Conservation (phyloP, 768 basidiomycete species). For the Lactifluus piperatus region DNA sequence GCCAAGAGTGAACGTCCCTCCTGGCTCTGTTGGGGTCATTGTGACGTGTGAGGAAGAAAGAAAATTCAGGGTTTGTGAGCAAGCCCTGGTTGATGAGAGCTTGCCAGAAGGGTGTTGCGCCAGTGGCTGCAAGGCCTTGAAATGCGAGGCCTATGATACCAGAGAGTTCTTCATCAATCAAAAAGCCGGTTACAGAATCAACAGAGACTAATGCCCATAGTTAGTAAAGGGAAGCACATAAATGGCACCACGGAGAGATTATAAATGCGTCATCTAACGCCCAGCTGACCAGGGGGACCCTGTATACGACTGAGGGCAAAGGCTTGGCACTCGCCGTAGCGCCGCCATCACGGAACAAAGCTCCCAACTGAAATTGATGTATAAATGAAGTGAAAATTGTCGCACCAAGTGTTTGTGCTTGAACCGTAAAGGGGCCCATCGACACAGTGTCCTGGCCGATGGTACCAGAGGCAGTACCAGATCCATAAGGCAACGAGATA, state of each 20-base stretch:
- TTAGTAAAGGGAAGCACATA: not conserved
- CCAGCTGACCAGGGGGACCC: not conserved
- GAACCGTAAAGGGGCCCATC: too few species aligned
- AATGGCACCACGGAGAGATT: too few species aligned
- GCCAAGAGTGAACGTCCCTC: too few species aligned
- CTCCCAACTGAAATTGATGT: not conserved
- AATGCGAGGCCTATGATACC: constrained; percentile 79
- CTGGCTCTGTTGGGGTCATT: too few species aligned
- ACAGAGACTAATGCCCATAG: constrained; percentile 36
- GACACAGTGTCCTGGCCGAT: constrained; percentile 43
- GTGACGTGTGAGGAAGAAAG: constrained; percentile 62
- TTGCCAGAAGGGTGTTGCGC: constrained; percentile 59
- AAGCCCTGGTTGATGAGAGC: constrained; percentile 34
- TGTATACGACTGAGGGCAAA: not conserved
- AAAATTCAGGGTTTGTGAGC: constrained; percentile 46
- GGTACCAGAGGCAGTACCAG: constrained; percentile 52
- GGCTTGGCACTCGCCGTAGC: too few species aligned
- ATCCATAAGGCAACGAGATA: constrained; percentile 54
- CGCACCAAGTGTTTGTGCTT: constrained; percentile 41
- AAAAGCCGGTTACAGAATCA: constrained; percentile 33
- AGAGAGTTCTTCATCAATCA: constrained; percentile 44
- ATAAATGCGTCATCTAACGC: not conserved
- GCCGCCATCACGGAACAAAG: not conserved
- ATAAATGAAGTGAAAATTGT: not conserved
- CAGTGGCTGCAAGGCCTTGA: constrained; percentile 44